Evolutionary conservation across 1,284 basidiomycete species (phyloP), one percentile per base, ranked within the genome.

Genomic region (Pyrrhoderma lamaoense): DNA sequence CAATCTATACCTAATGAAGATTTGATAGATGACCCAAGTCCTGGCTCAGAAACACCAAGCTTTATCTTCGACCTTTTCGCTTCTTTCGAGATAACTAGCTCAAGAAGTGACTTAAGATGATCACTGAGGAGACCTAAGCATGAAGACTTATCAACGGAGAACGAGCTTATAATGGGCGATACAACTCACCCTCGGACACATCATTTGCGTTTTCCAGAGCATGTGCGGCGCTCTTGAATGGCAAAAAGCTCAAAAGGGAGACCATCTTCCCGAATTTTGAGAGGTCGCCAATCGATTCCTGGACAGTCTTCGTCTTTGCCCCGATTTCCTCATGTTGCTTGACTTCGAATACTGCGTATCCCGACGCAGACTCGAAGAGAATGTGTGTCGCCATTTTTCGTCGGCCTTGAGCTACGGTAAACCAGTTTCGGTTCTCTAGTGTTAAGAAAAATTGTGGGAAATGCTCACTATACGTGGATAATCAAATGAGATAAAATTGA

Each of bases 171-270:
- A 25, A 48, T 44, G 44, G 16, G 46, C 19, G 44, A 22, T 22
- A 19, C 43, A 40, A 59, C 74, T 48, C 59, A 93, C 95, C 93
- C 76, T 98, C 95, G 3, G 95, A 98, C 14, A 99, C 72, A 69
- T 99, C 94, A 66, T 98, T 96, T 52, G 88, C 87, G 63, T 96
- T 97, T 71, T 99, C 93, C 59, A 99, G 74, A 23, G 95, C 96
- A 67, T 98, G 89, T 1, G 92, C 93, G 37, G 94, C 93, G 58
- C 78, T 93, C 68, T 92, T 93, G 78, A 96, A 99, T 1, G 96
- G 95, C 53, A 85, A 79, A 75, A 98, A 99, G 65, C 89, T 94
- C 67, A 89, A 69, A 62, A 99, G 74, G 63, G 84, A 77, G 59
- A 98, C 89, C 89, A 97, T 95, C 75, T 94, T 93, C 59, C 81